Evolutionary conservation across 306 rosid species (phyloP), one percentile per base, ranked within the genome.

Genomic region (Senna tora): DNA sequence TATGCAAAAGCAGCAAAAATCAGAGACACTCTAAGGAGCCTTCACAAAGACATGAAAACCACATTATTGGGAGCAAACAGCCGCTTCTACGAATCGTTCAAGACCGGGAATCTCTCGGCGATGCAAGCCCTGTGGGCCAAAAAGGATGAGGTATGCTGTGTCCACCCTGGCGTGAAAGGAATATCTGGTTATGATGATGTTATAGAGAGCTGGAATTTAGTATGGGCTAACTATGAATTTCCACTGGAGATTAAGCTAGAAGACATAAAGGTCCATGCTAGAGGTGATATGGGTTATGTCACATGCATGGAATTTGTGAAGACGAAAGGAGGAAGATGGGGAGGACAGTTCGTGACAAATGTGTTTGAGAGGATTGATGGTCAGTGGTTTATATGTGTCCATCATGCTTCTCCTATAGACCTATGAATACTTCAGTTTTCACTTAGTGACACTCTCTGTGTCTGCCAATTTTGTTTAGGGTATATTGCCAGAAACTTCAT

Each of bases 211-310:
- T 94, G 97, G 98, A 85, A 94, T 63, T 84, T 78, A 16, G 91
- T 94, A 28, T 94, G 97, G 98, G 97, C 92, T 2, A 86, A 94
- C 89, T 94, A 94, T 75, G 97, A 91, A 63, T 94, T 94, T 68
- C 98, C 98, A 0, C 73, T 91, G 15, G 85, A 86, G 77, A 89
- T 94, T 79, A 88, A 85, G 65, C 85, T 89, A 42, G 92, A 91
- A 80, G 97, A 91, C 50, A 74, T 89, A 49, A 84, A 83, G 53
- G 92, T 84, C 69, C 85, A 87, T 80, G 96, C 77, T 71, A 86
- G 80, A 79, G 96, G 92, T 64, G 94, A 89, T 54, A 67, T 89
- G 54, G 98, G 96, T 22, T 94, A 78, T 79, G 90, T 91, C 73
- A 89, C 94, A 2, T 94, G 98, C 80, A 80, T 91, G 81, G 98